Evolutionary conservation across 371 early-diverging fungal species (phyloP).

Genomic region (Fennellomyces sp.): DNA sequence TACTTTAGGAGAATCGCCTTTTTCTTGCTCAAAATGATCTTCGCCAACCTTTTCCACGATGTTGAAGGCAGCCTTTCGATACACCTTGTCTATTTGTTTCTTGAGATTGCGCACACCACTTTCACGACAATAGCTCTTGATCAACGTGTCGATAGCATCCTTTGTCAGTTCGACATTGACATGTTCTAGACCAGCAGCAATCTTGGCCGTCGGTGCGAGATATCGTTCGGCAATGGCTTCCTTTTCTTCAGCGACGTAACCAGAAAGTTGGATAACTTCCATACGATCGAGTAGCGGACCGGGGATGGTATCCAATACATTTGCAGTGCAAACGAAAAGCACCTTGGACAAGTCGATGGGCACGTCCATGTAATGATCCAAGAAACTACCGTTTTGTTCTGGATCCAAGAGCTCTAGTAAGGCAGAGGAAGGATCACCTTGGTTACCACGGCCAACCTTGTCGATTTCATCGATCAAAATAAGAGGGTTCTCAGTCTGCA

Average conservation of each 20-base stretch:
- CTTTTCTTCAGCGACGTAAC: conserved; percentile 97
- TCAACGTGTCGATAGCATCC: conserved; percentile 81
- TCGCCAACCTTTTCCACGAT: conserved; percentile 69
- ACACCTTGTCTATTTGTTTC: conserved; percentile 97
- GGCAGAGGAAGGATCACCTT: conserved; percentile 96
- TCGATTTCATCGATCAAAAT: conserved; percentile 98
- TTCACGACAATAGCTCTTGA: conserved; percentile 93
- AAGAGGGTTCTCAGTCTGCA: conserved; percentile 95
- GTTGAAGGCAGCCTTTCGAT: conserved; percentile 92
- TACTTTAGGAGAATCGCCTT: conserved; percentile 17
- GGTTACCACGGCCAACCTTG: conserved; percentile 94
- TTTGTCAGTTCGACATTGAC: conserved; percentile 70
- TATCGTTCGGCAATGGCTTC: conserved; percentile 90
- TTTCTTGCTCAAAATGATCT: conserved; percentile 22
- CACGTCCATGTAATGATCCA: conserved; percentile 98
- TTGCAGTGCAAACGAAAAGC: conserved; percentile 97
- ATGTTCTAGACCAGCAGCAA: conserved; percentile 77
- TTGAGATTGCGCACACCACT: conserved; percentile 96
- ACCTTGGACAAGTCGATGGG: conserved; percentile 95
- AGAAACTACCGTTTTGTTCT: conserved; percentile 93
- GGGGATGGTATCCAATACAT: conserved; percentile 95
- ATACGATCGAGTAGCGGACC: conserved; percentile 96
- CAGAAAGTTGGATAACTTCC: conserved; percentile 95
- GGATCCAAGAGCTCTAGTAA: conserved; percentile 95
- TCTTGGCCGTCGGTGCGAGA: conserved; percentile 82